Evolutionary conservation across 2,329 filamentous ascomycete genomes (phyloP), one percentile per base, ranked within the genome.

Genomic region (Epichloe elymi): DNA sequence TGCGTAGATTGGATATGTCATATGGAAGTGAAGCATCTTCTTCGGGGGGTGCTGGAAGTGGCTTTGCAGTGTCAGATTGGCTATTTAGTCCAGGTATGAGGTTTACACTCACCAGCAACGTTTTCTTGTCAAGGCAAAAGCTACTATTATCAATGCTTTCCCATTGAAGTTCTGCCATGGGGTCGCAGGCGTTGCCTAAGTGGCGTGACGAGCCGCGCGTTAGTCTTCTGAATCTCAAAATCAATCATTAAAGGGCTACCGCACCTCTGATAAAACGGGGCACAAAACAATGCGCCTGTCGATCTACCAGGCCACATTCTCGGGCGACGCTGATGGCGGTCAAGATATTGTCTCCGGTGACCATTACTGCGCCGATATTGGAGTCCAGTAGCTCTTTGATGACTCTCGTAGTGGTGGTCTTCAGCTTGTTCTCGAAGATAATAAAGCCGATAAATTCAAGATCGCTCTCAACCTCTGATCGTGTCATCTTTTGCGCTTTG

Each of bases 351-450:
- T 98, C 93, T 33, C 93, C 93, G 0, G 93, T 98, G 55, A 94
- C 94, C 93, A 98, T 98, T 48, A 95, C 82, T 30, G 86, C 85
- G 37, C 88, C 81, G 57, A 98, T 95, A 51, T 86, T 86, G 7
- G 94, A 91, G 49, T 84, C 74, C 35, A 80, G 76, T 3, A 98
- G 76, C 67, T 97, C 90, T 51, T 85, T 78, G 26, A 98, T 80
- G 36, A 96, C 86, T 1, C 76, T 78, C 1, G 86, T 78, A 0
- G 91, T 96, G 19, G 80, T 89, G 1, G 87, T 83, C 66, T 98
- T 98, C 54, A 98, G 72, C 69, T 98, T 98, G 70, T 98, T 98
- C 69, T 98, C 93, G 60, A 98, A 98, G 50, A 98, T 85, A 62
- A 98, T 97, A 69, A 98, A 98, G 5, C 93, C 93, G 37, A 90